phyloP scores from a whole-genome alignment of 495 filamentous ascomycete species.

The Penicillium taxi region DNA sequence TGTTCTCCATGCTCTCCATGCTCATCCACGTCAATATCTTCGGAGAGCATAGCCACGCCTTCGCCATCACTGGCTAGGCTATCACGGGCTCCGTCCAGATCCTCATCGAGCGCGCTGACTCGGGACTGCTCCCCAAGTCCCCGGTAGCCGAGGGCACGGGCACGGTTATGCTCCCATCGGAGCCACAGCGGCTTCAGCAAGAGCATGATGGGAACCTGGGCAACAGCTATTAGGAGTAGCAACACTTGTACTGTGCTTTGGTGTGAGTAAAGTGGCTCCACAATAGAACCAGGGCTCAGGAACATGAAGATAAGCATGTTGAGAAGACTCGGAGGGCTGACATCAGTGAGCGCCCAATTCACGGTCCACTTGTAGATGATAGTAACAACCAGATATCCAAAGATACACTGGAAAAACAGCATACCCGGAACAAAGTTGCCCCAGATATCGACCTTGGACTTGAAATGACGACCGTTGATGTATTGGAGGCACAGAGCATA shows the following conservation, averaged over 20 bases:
- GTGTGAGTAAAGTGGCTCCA: constrained; percentile 65
- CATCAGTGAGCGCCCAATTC: constrained; percentile 66
- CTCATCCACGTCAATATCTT: constrained; percentile 70
- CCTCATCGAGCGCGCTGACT: constrained; percentile 82
- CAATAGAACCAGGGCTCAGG: constrained; percentile 70
- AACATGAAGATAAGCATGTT: constrained; percentile 99
- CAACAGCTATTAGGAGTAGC: constrained; percentile 73
- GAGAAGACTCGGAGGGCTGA: constrained; percentile 70
- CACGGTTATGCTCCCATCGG: constrained; percentile 82
- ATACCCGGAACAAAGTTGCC: constrained; percentile 96
- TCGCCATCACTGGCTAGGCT: constrained; percentile 78
- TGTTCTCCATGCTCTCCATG: constrained; percentile 69
- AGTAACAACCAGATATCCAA: constrained; percentile 88
- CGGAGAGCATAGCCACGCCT: constrained; percentile 83
- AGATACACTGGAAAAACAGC: constrained; percentile 99
- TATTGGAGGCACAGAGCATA: constrained; percentile 90
- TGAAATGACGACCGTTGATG: constrained; percentile 91
- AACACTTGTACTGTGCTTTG: constrained; percentile 67
- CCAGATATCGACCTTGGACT: constrained; percentile 86
- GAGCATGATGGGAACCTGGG: constrained; percentile 82
- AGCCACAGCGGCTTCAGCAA: constrained; percentile 95
- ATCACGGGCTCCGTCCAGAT: constrained; percentile 54
- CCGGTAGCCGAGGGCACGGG: constrained; percentile 80
- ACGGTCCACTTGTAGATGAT: constrained; percentile 97
- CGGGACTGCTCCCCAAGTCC: constrained; percentile 81